These are phyloP conservation scores for Ganoderma sinense DNA, from an alignment of 1,284 basidiomycete genomes.

Conservation along the genomic window DNA sequence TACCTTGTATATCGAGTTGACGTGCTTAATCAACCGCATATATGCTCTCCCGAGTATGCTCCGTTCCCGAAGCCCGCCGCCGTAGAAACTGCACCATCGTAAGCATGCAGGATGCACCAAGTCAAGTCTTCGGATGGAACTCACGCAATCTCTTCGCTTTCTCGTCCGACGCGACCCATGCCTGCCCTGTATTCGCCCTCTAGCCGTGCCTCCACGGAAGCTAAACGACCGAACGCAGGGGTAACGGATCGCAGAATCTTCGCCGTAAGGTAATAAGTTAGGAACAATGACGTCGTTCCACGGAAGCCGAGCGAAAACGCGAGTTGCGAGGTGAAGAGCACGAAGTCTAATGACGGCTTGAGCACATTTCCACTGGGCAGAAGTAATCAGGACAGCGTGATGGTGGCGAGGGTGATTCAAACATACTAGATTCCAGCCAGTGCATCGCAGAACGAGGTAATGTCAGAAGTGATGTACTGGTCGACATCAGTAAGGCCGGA, in stretches of 20 bases:
- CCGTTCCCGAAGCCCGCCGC: conserved; percentile 86
- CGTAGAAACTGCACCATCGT: conserved; percentile 75
- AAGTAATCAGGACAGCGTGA: background rate
- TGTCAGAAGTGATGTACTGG: conserved; percentile 94
- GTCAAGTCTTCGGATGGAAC: conserved; percentile 39
- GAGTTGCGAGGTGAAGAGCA: conserved; percentile 94
- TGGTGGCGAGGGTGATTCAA: background rate
- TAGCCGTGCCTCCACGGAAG: conserved; percentile 86
- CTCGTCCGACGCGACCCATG: conserved; percentile 87
- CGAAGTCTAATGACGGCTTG: conserved; percentile 91
- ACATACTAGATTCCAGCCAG: conserved; percentile 90
- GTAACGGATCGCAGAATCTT: conserved; percentile 87
- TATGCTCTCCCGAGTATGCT: conserved; percentile 88
- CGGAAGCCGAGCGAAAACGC: conserved; percentile 85
- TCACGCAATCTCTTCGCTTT: conserved; percentile 93
- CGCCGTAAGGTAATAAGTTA: conserved; percentile 89
- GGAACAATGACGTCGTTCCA: conserved; percentile 82
- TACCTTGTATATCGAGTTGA: conserved; percentile 93
- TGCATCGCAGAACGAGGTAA: conserved; percentile 90
- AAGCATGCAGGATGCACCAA: background rate
- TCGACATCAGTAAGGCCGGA: conserved; percentile 80
- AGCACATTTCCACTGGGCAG: conserved; percentile 62
- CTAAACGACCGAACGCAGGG: conserved; percentile 93
- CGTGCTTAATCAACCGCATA: conserved; percentile 83
- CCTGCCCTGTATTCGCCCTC: conserved; percentile 94